These are phyloP conservation scores for Senna tora DNA, from an alignment of 306 rosid species.

Conservation along the genomic window DNA sequence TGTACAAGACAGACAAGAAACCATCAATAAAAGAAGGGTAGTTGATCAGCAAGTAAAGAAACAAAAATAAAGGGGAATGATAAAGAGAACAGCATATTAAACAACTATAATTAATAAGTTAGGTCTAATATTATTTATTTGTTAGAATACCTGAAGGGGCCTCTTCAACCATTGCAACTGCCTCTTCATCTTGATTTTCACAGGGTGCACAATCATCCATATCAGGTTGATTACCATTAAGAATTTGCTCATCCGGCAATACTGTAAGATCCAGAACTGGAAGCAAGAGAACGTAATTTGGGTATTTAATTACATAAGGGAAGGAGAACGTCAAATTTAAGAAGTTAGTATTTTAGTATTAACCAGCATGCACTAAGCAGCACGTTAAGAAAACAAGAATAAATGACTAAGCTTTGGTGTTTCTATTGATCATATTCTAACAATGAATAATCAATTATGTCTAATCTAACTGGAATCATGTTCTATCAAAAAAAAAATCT, in stretches of 20 bases:
- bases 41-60: neutral
- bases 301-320: neutral
- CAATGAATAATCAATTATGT: neutral
- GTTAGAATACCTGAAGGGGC: conserved; percentile 61
- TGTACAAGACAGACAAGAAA: neutral
- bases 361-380: neutral
- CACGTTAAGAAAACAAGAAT: conserved; percentile 4
- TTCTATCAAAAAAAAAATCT: too few relatives aligned
- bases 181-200: conserved; percentile 76
- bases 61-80: neutral
- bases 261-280: conserved; percentile 64
- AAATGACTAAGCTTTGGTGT: neutral
- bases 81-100: neutral
- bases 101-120: conserved; percentile 1
- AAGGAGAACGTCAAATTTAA: neutral
- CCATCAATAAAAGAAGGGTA: neutral
- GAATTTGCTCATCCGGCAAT: conserved; percentile 69
- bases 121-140: conserved; percentile 12
- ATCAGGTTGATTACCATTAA: conserved; percentile 71
- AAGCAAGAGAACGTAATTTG: conserved; percentile 17
- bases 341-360: neutral
- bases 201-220: conserved; percentile 60
- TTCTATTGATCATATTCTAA: neutral
- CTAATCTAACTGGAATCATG: conserved; percentile 6
- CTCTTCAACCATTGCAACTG: conserved; percentile 80